These are phyloP conservation scores for Coemansia umbellata DNA, from an alignment of 192 early-diverging fungal genomes.

Conservation along the genomic window DNA sequence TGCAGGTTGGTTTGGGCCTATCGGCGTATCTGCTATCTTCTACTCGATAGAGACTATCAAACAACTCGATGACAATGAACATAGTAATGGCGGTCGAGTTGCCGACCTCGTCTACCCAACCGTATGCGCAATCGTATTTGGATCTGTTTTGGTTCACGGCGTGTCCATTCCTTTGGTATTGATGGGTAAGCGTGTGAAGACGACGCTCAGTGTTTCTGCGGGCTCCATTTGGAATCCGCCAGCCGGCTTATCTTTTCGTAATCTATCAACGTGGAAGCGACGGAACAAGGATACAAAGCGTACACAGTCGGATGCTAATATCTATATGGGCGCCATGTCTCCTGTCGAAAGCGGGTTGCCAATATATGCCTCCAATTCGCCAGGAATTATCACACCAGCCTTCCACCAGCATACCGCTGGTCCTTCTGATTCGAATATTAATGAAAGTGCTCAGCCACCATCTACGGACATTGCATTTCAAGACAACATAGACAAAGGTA, in stretches of 20 bases:
- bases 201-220: conserved; percentile 19
- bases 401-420: background rate
- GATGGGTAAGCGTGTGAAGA: conserved; percentile 51
- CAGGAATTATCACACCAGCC: background rate
- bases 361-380: background rate
- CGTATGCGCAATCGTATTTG: conserved; percentile 71
- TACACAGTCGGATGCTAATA: background rate
- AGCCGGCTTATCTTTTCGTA: background rate
- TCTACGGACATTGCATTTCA: background rate
- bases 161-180: conserved; percentile 73
- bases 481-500: too few relatives aligned
- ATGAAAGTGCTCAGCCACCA: background rate
- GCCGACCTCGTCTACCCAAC: conserved; percentile 50
- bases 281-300: background rate
- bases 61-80: conserved; percentile 23
- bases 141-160: conserved; percentile 80
- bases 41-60: conserved; percentile 53
- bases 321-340: background rate
- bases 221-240: conserved; percentile 17
- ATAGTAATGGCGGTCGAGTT: conserved; percentile 13
- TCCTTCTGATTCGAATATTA: background rate
- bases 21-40: conserved; percentile 66
- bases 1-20: conserved; percentile 90
- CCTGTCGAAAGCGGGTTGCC: background rate
- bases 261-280: background rate